Evolutionary conservation across 768 basidiomycete genomes (phyloP).

Genomic region (Xerocomellus dryophilus): DNA sequence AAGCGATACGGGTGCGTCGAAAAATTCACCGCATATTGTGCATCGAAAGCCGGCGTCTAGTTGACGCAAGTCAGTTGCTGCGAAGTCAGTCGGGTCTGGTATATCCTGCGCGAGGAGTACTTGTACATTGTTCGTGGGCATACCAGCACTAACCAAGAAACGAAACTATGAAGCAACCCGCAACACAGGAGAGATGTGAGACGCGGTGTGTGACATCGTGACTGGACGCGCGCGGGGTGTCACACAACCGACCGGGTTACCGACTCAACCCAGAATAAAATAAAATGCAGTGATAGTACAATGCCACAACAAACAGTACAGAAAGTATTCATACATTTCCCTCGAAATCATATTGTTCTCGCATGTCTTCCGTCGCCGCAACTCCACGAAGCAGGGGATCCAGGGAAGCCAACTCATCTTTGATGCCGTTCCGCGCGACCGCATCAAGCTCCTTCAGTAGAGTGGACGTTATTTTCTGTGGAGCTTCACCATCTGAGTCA

Average conservation of each 20-base stretch:
- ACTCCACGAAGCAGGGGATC: constrained; percentile 74
- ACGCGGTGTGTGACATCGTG: constrained; percentile 25
- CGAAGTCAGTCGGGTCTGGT: constrained; percentile 71
- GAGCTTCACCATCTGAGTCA: neutral
- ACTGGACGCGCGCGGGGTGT: constrained; percentile 20
- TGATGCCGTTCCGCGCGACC: constrained; percentile 76
- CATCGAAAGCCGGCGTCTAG: constrained; percentile 70
- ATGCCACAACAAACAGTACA: constrained; percentile 15
- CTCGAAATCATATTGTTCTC: constrained; percentile 45
- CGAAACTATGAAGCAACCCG: neutral
- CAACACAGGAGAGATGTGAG: neutral
- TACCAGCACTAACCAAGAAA: neutral
- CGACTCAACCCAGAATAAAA: neutral
- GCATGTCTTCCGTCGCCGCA: constrained; percentile 33
- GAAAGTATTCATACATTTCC: constrained; percentile 32
- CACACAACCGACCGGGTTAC: constrained; percentile 13
- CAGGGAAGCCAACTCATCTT: constrained; percentile 77
- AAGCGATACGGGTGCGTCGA: constrained; percentile 69
- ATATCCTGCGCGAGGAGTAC: constrained; percentile 36
- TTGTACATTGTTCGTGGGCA: constrained; percentile 31
- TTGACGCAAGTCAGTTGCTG: constrained; percentile 52
- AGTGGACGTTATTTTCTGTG: constrained; percentile 79
- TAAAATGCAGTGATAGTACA: constrained; percentile 23
- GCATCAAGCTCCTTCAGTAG: constrained; percentile 83
- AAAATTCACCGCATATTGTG: constrained; percentile 72